A percentile compares a stretch with the other conserved stretches of the same genome.
These are phyloP conservation scores for Xylariaceae sp. DNA, from an alignment of 2,329 filamentous ascomycete species.

Conservation along the genomic window DNA sequence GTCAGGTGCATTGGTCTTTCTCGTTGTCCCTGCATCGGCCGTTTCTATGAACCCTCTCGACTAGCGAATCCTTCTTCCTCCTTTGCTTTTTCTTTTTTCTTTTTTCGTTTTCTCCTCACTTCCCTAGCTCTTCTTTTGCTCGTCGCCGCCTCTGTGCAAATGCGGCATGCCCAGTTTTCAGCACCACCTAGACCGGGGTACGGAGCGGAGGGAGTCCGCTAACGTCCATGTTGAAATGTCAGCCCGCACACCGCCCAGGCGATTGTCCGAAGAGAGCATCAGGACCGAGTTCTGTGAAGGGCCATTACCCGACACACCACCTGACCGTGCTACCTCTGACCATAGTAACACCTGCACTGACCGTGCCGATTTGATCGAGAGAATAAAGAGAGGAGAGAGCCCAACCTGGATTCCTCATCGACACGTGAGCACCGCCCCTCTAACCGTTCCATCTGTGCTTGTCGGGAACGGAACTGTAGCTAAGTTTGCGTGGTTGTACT, in stretches of 20 bases:
- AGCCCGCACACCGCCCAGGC: conserved; percentile 25
- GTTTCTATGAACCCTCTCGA: neutral
- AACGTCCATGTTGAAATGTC: conserved; percentile 3
- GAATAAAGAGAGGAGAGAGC: conserved; percentile 74
- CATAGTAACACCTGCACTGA: conserved; percentile 48
- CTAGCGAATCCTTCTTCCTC: neutral
- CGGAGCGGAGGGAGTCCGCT: conserved; percentile 29
- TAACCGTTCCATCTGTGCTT: neutral
- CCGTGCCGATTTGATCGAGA: conserved; percentile 75
- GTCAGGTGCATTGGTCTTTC: conserved; percentile 12
- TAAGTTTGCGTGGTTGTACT: conserved; percentile 2
- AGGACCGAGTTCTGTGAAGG: conserved; percentile 59
- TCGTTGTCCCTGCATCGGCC: conserved; percentile 1
- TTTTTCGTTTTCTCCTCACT: neutral
- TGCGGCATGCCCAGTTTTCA: conserved; percentile 56
- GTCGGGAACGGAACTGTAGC: conserved; percentile 15
- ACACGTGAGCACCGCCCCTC: conserved; percentile 45
- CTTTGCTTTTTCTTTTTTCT: neutral
- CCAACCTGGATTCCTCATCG: conserved; percentile 68
- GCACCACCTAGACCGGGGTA: conserved; percentile 39
- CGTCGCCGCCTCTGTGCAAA: conserved; percentile 10
- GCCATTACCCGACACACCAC: conserved; percentile 42
- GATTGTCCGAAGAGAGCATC: conserved; percentile 57
- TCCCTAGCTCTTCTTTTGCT: neutral
- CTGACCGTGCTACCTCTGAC: conserved; percentile 21